A percentile compares a stretch with the other conserved stretches of the same genome.
Conservation (phyloP, 805 yeast species). For the Kluyveromyces wickerhamii region DNA sequence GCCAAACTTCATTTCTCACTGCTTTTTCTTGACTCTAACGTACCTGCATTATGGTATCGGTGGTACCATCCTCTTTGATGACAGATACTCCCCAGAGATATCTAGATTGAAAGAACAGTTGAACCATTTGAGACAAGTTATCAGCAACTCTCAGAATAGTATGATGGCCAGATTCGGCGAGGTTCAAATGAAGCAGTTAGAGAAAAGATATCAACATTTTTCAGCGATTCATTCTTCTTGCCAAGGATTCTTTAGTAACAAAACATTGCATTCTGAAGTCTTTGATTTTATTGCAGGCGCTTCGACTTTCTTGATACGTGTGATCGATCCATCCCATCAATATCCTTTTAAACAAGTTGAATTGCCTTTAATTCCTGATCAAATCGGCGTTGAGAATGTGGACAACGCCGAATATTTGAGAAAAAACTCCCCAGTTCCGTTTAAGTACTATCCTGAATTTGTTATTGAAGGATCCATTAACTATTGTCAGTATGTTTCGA, state of each 20-base stretch:
- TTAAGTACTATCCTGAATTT: constrained; percentile 80
- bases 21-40: constrained; percentile 72
- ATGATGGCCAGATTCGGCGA: constrained; percentile 28
- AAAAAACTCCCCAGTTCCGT: constrained; percentile 60
- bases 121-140: constrained; percentile 26
- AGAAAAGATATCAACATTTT: constrained; percentile 32
- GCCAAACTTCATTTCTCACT: constrained; percentile 81
- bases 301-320: constrained; percentile 58
- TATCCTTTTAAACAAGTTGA: constrained; percentile 47
- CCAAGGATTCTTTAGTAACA: constrained; percentile 53
- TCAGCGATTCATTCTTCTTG: constrained; percentile 48
- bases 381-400: constrained; percentile 54
- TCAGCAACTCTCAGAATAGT: constrained; percentile 10
- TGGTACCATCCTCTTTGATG: constrained; percentile 55
- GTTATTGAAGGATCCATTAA: constrained; percentile 74
- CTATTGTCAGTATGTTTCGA: constrained; percentile 55
- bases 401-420: constrained; percentile 70
- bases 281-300: constrained; percentile 76
- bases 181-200: constrained; percentile 44
- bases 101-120: constrained; percentile 37
- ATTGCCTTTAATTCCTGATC: constrained; percentile 55
- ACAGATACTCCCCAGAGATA: constrained; percentile 45
- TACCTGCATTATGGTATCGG: constrained; percentile 86
- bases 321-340: constrained; percentile 62
- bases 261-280: constrained; percentile 51